Percentiles rank a stretch among this genome's conserved stretches.
These are phyloP conservation scores for Zychaea mexicana DNA, from an alignment of 371 early-diverging fungal species.

Conservation along the genomic window DNA sequence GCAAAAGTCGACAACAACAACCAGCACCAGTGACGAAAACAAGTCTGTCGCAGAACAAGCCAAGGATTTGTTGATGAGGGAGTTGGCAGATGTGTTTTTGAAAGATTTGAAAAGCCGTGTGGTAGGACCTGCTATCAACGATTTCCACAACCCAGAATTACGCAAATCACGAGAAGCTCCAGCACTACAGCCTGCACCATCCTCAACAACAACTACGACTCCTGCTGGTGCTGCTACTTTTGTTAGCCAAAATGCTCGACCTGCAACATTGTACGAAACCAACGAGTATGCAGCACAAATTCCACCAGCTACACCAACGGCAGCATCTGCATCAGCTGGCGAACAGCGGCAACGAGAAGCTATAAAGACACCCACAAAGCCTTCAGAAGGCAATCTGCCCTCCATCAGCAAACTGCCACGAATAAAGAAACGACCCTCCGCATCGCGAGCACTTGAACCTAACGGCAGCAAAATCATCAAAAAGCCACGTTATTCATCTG, in stretches of 20 bases:
- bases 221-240: neutral
- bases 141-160: conserved; percentile 31
- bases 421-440: conserved; percentile 40
- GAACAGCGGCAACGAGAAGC: neutral
- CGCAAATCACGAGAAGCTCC: neutral
- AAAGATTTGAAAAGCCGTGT: conserved; percentile 63
- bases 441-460: neutral
- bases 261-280: no score
- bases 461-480: neutral
- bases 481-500: neutral
- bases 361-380: neutral
- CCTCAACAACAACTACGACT: neutral
- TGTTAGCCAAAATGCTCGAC: neutral
- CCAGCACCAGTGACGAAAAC: neutral
- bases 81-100: conserved; percentile 60
- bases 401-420: conserved; percentile 31
- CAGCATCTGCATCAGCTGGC: neutral
- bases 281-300: no score
- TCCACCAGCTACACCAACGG: neutral
- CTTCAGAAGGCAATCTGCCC: conserved; percentile 11
- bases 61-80: conserved; percentile 45
- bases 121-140: conserved; percentile 56
- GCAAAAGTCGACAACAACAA: neutral
- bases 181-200: neutral
- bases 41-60: conserved; percentile 19